These are phyloP conservation scores for Aspergillus taichungensis DNA, from an alignment of 495 filamentous ascomycete species.

Conservation along the genomic window DNA sequence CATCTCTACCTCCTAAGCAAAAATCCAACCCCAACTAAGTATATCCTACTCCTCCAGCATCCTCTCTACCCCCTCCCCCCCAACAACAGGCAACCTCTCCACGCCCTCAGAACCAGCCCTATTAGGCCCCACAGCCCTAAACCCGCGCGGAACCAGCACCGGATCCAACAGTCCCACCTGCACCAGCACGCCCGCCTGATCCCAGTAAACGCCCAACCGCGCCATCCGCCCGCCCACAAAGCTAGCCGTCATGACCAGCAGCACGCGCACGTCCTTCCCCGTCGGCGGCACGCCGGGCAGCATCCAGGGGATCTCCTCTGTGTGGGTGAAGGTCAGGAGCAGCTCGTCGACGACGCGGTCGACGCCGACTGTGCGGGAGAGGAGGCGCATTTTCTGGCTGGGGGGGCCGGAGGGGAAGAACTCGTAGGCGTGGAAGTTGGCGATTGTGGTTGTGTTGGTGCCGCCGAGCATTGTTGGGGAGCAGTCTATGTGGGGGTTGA, in stretches of 20 bases:
- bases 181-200: slow-evolving; percentile 69
- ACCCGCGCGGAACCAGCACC: slow-evolving; percentile 37
- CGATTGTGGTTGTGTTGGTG: slow-evolving; percentile 27
- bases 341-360: slow-evolving; percentile 54
- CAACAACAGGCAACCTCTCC: slow-evolving; percentile 17
- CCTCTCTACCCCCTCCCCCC: slow-evolving; percentile 9
- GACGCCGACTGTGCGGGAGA: slow-evolving; percentile 57
- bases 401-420: slow-evolving; percentile 64
- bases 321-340: slow-evolving; percentile 56
- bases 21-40: not conserved
- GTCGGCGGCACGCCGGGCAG: slow-evolving; percentile 67
- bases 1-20: not conserved
- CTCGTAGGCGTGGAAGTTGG: slow-evolving; percentile 57
- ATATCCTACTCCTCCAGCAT: not conserved
- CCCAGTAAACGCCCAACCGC: slow-evolving; percentile 77
- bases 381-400: slow-evolving; percentile 54
- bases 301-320: slow-evolving; percentile 66
- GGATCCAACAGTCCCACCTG: slow-evolving; percentile 67
- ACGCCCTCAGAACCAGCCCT: slow-evolving; percentile 11
- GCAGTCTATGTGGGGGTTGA: no score
- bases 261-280: slow-evolving; percentile 51
- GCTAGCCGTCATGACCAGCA: slow-evolving; percentile 62
- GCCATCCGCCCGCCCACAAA: slow-evolving; percentile 65
- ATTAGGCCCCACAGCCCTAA: slow-evolving; percentile 24
- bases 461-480: not conserved